Base-by-base conservation (phyloP, 495 filamentous ascomycete species). In the Astrocystis sublimbata region DNA sequence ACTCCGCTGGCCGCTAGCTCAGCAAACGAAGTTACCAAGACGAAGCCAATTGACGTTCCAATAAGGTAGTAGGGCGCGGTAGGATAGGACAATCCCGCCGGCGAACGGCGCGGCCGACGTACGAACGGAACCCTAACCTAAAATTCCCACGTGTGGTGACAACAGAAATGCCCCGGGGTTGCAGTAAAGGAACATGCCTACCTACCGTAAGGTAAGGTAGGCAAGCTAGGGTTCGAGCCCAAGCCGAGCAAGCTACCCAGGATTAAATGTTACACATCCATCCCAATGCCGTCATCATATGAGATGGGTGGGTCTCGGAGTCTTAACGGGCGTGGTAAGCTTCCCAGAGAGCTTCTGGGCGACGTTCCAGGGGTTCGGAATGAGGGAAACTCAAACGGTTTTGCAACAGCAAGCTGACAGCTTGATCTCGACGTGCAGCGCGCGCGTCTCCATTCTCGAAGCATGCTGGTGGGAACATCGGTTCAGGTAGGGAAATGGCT, bases 131-230 rank as follows among this genome's bases (percentile, higher is more conserved):
- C 56, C 56, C 47, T 36, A 35, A 58, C 31, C n/a, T 26, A 46
- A 58, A 8, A 10, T 21, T 58, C 28, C 28, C 36, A 56, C 52
- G 52, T 56, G 35, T 52, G 15, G 35, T 56, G 10, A 56, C 38
- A 6, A 42, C 0, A 56, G 38, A 42, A n/a, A 17, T 8, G 13
- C 15, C 15, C 36, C 19, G 15, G 28, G 21, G 52, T 28, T 30
- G 36, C 24, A 56, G 21, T 2, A 28, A n/a, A 30, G 52, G 35
- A 55, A 38, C 5, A 24, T n/a, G n/a, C n/a, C n/a, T n/a, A n/a
- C n/a, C n/a, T n/a, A n/a, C n/a, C n/a, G n/a, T n/a, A n/a, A n/a
- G n/a, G n/a, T n/a, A n/a, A n/a, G n/a, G n/a, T n/a, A n/a, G n/a
- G n/a, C n/a, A n/a, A n/a, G n/a, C n/a, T n/a, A n/a, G n/a, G n/a